Evolutionary conservation across 305 asterid genomes (phyloP).

Genomic region (Fraxinus platypoda): DNA sequence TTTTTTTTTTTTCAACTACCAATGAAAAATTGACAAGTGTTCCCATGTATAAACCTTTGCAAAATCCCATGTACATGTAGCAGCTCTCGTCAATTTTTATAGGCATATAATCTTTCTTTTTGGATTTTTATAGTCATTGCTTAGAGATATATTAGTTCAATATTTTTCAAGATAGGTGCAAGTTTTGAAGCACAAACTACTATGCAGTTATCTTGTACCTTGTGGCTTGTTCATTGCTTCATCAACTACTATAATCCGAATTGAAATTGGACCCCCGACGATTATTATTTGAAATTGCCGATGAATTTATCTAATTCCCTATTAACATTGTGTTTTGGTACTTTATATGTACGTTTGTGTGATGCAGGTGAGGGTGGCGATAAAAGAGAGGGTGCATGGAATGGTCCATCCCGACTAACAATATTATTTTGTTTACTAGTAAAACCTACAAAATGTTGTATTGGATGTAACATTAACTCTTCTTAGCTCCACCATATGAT

Average conservation of each 20-base stretch:
- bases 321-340: not conserved
- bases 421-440: no score
- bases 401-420: conserved; percentile 18
- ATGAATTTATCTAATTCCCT: not conserved
- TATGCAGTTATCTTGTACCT: not conserved
- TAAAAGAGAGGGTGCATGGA: conserved; percentile 86
- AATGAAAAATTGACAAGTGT: no score
- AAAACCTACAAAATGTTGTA: no score
- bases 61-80: no score
- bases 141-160: not conserved
- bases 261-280: not conserved
- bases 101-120: not conserved
- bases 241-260: not conserved
- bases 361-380: conserved; percentile 59
- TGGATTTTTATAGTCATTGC: not conserved
- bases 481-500: not conserved
- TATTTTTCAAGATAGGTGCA: not conserved
- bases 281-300: no score
- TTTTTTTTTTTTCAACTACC: no score
- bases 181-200: not conserved
- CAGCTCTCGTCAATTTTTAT: no score
- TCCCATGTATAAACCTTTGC: no score
- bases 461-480: no score
- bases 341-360: conserved; percentile 1
- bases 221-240: no score